A percentile compares a stretch with the other conserved stretches of the same genome.
Conservation (phyloP, 176 grass and related monocot genomes). For the Secale cereale region DNA sequence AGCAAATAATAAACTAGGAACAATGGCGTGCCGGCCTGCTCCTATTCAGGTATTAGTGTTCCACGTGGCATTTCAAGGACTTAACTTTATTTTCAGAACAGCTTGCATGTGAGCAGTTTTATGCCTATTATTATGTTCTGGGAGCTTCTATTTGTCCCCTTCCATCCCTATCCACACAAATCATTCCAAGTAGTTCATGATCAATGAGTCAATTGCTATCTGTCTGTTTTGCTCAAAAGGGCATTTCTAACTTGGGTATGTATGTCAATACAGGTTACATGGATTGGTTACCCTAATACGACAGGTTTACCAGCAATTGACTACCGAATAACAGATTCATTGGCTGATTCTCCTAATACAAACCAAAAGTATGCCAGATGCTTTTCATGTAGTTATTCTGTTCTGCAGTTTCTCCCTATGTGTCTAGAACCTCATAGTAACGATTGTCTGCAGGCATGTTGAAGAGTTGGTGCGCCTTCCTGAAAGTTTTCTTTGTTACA, state of each 20-base stretch:
- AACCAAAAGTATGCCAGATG: slow-evolving; percentile 66
- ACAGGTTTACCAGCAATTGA: slow-evolving; percentile 98
- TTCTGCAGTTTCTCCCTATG: slow-evolving; percentile 1
- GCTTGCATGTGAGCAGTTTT: not conserved
- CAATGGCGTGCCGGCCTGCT: slow-evolving; percentile 90
- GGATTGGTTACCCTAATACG: slow-evolving; percentile 99
- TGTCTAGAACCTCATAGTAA: slow-evolving; percentile 23
- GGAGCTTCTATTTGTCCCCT: not conserved
- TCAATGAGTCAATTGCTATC: slow-evolving; percentile 15
- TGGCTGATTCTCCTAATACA: slow-evolving; percentile 72
- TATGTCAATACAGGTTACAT: slow-evolving; percentile 65
- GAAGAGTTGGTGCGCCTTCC: slow-evolving; percentile 92
- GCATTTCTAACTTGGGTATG: slow-evolving; percentile 10
- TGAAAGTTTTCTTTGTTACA: slow-evolving; percentile 95
- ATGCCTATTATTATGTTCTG: slow-evolving; percentile 6
- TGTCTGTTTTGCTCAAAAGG: not conserved
- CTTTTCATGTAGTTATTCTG: not conserved
- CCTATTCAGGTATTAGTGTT: slow-evolving; percentile 69
- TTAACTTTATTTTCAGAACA: slow-evolving; percentile 17
- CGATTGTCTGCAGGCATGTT: slow-evolving; percentile 61
- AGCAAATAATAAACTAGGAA: slow-evolving; percentile 95
- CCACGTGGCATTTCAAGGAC: slow-evolving; percentile 8
- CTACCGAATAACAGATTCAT: slow-evolving; percentile 85
- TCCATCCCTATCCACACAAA: not conserved
- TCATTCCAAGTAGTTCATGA: not conserved